Percentiles rank a stretch among this genome's conserved stretches.
phyloP scores from a whole-genome alignment of 176 grass and related monocot genomes.

The Rhynchospora breviuscula region DNA sequence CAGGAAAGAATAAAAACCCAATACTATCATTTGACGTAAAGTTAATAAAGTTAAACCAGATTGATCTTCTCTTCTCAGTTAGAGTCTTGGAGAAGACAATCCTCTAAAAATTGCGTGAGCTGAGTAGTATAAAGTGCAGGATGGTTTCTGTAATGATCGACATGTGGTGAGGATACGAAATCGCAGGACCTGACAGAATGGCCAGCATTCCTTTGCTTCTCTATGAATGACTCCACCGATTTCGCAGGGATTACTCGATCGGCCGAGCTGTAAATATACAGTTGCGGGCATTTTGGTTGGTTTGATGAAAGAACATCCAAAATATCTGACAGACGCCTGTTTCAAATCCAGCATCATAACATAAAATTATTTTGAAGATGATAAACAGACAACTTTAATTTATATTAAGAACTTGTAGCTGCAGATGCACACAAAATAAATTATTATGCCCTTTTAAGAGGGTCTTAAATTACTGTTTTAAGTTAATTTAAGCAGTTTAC shows the following conservation, averaged over 20 bases:
- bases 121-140: slow-evolving; percentile 61
- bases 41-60: neutral
- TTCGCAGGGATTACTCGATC: slow-evolving; percentile 82
- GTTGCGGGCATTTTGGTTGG: slow-evolving; percentile 72
- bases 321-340: slow-evolving; percentile 60
- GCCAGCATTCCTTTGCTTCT: slow-evolving; percentile 48
- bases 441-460: neutral
- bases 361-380: neutral
- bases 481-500: neutral
- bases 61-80: neutral
- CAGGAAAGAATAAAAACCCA: slow-evolving; percentile 30
- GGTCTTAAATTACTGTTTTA: neutral
- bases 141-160: slow-evolving; percentile 73
- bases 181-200: slow-evolving; percentile 58
- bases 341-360: neutral
- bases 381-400: neutral
- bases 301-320: slow-evolving; percentile 56
- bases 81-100: slow-evolving; percentile 39
- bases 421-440: neutral
- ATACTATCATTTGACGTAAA: neutral
- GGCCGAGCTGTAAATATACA: slow-evolving; percentile 81
- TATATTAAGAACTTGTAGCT: neutral
- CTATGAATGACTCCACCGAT: slow-evolving; percentile 71
- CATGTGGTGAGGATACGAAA: slow-evolving; percentile 73
- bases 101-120: slow-evolving; percentile 59